These are phyloP conservation scores for Neofusicoccum sp. DNA, from an alignment of 2,329 filamentous ascomycete genomes.

Conservation along the genomic window DNA sequence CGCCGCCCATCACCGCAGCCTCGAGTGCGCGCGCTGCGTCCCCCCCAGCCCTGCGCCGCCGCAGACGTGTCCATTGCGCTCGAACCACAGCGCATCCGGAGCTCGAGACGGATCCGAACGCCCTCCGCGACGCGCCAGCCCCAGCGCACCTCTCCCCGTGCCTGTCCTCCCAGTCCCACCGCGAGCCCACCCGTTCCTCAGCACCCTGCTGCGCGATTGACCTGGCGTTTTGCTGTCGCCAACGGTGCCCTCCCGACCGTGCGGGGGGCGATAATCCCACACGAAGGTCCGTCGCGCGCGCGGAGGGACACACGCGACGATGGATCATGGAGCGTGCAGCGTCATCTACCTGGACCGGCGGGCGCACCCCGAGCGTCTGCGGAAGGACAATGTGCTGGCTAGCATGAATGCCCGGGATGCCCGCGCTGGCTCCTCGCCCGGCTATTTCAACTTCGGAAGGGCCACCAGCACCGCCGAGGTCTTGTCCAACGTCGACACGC, in stretches of 20 bases:
- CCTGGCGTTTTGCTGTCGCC: slow-evolving; percentile 19
- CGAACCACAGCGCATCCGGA: slow-evolving; percentile 16
- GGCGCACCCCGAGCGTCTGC: slow-evolving; percentile 41
- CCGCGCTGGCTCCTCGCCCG: slow-evolving; percentile 28
- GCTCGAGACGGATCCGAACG: slow-evolving; percentile 15
- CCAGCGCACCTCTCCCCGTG: slow-evolving; percentile 16
- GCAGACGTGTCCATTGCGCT: slow-evolving; percentile 19
- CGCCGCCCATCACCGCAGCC: not conserved
- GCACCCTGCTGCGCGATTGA: too few species aligned
- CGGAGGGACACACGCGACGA: slow-evolving; percentile 22
- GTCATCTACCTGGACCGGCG: slow-evolving; percentile 45
- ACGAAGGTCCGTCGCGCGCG: slow-evolving; percentile 10
- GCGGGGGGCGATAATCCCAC: slow-evolving; percentile 19
- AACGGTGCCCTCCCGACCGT: slow-evolving; percentile 17
- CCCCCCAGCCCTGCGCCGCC: not conserved
- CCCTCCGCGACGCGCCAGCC: slow-evolving; percentile 13
- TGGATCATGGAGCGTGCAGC: slow-evolving; percentile 46
- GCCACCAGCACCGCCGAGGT: slow-evolving; percentile 32
- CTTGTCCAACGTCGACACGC: slow-evolving; percentile 38
- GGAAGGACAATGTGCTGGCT: slow-evolving; percentile 35
- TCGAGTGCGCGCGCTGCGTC: not conserved
- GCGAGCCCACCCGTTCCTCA: not conserved
- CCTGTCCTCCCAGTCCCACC: slow-evolving; percentile 12
- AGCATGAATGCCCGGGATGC: slow-evolving; percentile 29
- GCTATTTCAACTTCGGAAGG: slow-evolving; percentile 37